These are phyloP conservation scores for Ophiosphaerella narmari DNA, from an alignment of 2,329 filamentous ascomycete species.

Conservation along the genomic window DNA sequence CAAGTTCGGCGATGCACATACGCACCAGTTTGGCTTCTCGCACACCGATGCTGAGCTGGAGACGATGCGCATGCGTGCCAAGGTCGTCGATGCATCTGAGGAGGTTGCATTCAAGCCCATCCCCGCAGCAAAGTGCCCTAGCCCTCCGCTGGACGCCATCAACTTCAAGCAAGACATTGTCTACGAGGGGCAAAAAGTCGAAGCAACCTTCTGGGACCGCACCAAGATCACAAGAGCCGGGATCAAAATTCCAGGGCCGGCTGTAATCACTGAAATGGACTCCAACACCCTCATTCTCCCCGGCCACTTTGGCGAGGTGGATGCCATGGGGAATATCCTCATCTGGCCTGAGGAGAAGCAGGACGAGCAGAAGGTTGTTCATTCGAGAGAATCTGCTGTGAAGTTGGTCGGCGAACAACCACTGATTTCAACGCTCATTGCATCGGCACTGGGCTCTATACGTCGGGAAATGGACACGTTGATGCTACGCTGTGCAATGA, in stretches of 20 bases:
- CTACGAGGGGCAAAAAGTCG: slow-evolving; percentile 47
- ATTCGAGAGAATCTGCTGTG: slow-evolving; percentile 46
- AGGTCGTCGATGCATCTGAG: slow-evolving; percentile 50
- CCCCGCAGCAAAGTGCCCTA: slow-evolving; percentile 27
- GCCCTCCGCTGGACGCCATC: slow-evolving; percentile 45
- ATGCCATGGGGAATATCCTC: slow-evolving; percentile 55
- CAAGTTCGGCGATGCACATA: slow-evolving; percentile 50
- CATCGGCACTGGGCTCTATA: slow-evolving; percentile 53
- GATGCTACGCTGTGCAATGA: slow-evolving; percentile 58
- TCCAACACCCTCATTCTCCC: slow-evolving; percentile 58
- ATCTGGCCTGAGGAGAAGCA: slow-evolving; percentile 49
- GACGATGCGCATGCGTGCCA: slow-evolving; percentile 54
- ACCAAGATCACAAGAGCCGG: slow-evolving; percentile 48
- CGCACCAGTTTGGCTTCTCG: slow-evolving; percentile 54
- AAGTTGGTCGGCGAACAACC: slow-evolving; percentile 48
- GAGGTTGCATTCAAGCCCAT: slow-evolving; percentile 47
- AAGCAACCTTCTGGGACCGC: slow-evolving; percentile 54
- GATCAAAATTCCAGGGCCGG: slow-evolving; percentile 50
- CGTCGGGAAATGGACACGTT: slow-evolving; percentile 57
- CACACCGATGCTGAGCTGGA: slow-evolving; percentile 53
- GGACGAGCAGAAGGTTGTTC: slow-evolving; percentile 26
- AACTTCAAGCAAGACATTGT: slow-evolving; percentile 47
- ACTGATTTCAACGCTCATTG: slow-evolving; percentile 52
- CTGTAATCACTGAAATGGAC: slow-evolving; percentile 57
- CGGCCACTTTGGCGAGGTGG: slow-evolving; percentile 53